These are phyloP conservation scores for Candida sp. DNA, from an alignment of 1,139 yeast species.

Conservation along the genomic window DNA sequence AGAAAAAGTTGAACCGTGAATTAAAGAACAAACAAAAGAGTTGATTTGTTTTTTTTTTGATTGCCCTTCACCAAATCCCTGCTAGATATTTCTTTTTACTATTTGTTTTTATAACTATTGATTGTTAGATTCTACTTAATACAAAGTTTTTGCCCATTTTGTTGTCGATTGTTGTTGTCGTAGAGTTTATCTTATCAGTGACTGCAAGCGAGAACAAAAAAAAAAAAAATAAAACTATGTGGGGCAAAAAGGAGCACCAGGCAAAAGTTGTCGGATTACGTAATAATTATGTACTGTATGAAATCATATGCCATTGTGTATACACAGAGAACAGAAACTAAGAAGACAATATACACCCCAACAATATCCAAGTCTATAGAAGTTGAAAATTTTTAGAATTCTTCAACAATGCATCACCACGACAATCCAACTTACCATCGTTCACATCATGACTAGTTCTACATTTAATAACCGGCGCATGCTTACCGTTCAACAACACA, in stretches of 20 bases:
- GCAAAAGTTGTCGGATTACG: no score
- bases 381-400: slow-evolving; percentile 5
- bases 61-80: not conserved
- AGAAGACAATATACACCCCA: not conserved
- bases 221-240: not conserved
- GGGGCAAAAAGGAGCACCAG: not conserved
- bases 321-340: not conserved
- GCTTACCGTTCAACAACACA: slow-evolving; percentile 10
- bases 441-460: slow-evolving; percentile 9
- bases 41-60: not conserved
- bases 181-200: not conserved
- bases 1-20: slow-evolving; percentile 14
- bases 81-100: not conserved
- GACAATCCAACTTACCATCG: slow-evolving; percentile 14
- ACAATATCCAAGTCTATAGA: not conserved
- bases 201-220: no score
- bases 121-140: no score
- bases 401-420: slow-evolving; percentile 7
- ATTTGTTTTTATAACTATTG: not conserved
- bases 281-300: no score
- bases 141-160: not conserved
- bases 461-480: slow-evolving; percentile 14
- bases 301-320: no score
- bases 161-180: not conserved
- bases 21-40: slow-evolving; percentile 4